Conservation (phyloP, 2,329 filamentous ascomycete genomes). For the Didymella glomerata region DNA sequence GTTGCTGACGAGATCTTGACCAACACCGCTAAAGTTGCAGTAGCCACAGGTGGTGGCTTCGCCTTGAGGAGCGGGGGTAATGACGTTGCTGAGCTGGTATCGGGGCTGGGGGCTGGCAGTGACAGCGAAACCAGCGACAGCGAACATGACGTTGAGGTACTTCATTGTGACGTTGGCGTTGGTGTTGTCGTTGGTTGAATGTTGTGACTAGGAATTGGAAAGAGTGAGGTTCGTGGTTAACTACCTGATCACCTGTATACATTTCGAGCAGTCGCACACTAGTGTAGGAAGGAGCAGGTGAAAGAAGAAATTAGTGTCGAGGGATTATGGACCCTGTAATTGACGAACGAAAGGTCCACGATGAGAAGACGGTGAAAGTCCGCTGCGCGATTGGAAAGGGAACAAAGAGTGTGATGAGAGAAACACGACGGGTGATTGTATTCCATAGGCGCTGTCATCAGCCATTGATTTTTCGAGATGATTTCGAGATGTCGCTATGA, state of each 20-base stretch:
- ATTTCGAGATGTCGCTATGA: neutral
- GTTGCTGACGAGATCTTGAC: neutral
- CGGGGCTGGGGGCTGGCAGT: neutral
- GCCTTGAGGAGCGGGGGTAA: neutral
- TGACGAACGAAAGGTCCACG: neutral
- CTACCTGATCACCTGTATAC: neutral
- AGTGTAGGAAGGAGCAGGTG: neutral
- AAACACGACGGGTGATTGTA: neutral
- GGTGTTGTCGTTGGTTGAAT: neutral
- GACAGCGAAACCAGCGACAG: neutral
- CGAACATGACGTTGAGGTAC: neutral
- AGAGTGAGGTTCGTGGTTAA: too few species aligned
- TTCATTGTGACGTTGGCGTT: neutral
- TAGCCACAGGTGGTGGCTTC: neutral
- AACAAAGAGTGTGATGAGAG: neutral
- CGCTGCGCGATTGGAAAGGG: neutral
- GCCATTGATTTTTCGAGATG: neutral
- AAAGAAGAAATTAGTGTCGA: neutral
- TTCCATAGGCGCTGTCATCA: neutral
- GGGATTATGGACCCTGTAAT: neutral
- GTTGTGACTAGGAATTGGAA: too few species aligned
- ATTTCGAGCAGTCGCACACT: neutral
- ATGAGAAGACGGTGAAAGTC: neutral
- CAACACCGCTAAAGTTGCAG: neutral
- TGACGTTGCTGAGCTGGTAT: neutral